Percentiles rank a stretch among this genome's conserved stretches.
Evolutionary conservation across 345 rosid genomes (phyloP).

Genomic region (Raphanus raphanistrum): DNA sequence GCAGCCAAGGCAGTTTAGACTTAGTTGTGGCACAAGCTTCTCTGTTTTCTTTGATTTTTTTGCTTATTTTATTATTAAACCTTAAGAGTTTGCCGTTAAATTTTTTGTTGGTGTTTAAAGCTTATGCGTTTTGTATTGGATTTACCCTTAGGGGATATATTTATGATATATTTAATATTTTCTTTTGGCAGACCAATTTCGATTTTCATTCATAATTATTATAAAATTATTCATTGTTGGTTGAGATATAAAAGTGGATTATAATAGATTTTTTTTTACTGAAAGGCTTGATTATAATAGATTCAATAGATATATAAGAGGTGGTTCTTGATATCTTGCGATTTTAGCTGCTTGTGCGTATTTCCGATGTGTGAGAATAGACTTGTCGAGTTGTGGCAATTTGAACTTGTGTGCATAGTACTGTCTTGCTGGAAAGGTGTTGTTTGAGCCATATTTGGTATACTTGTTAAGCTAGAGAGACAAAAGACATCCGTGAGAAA

Average conservation of each 20-base stretch:
- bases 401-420: too few species aligned
- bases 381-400: too few species aligned
- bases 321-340: not conserved
- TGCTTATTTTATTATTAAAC: not conserved
- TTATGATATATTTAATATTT: not conserved
- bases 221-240: not conserved
- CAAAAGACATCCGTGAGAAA: too few species aligned
- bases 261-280: not conserved
- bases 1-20: constrained; percentile 51
- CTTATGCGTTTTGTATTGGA: not conserved
- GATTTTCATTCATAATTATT: not conserved
- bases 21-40: not conserved
- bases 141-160: not conserved
- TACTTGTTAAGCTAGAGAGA: too few species aligned
- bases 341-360: not conserved
- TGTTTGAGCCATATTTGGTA: too few species aligned
- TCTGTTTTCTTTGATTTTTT: not conserved
- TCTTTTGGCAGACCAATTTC: not conserved
- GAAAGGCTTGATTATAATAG: too few species aligned
- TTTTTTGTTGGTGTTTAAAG: constrained; percentile 10
- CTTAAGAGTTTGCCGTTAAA: not conserved
- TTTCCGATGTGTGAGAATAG: too few species aligned
- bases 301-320: too few species aligned
- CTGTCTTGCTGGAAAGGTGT: too few species aligned
- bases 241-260: not conserved